phyloP scores from a whole-genome alignment of 2,329 filamentous ascomycete species.

The Aureobasidium sp. region DNA sequence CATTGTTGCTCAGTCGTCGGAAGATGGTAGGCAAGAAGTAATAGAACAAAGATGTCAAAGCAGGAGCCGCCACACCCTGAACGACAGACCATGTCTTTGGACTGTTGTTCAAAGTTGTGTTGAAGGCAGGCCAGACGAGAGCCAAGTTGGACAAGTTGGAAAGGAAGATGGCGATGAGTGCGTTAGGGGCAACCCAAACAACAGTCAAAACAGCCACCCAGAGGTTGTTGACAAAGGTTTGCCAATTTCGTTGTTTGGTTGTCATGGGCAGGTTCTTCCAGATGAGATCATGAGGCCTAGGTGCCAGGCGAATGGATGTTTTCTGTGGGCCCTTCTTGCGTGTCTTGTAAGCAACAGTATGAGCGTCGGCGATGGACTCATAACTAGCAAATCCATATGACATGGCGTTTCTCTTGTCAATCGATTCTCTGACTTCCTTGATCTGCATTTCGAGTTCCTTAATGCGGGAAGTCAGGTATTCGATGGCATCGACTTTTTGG shows the following conservation, averaged over 20 bases:
- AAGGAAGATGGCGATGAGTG: constrained; percentile 87
- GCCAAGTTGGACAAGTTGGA: constrained; percentile 78
- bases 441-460: constrained; percentile 75
- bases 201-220: constrained; percentile 78
- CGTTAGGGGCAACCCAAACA: constrained; percentile 86
- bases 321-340: constrained; percentile 75
- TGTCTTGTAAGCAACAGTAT: constrained; percentile 74
- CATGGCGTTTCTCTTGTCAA: constrained; percentile 84
- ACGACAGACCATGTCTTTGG: constrained; percentile 72
- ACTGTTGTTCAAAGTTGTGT: constrained; percentile 54
- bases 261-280: constrained; percentile 85
- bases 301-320: constrained; percentile 69
- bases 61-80: constrained; percentile 85
- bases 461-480: constrained; percentile 83
- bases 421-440: constrained; percentile 68
- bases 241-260: constrained; percentile 61
- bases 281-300: constrained; percentile 83
- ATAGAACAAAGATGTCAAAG: constrained; percentile 80
- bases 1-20: constrained; percentile 72
- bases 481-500: constrained; percentile 85
- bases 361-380: constrained; percentile 78
- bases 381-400: constrained; percentile 94
- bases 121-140: constrained; percentile 70
- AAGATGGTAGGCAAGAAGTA: constrained; percentile 85
- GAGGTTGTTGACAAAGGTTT: constrained; percentile 69